Evolutionary conservation across 1,284 basidiomycete genomes (phyloP).

Genomic region (Cryptococcus amylolentus): DNA sequence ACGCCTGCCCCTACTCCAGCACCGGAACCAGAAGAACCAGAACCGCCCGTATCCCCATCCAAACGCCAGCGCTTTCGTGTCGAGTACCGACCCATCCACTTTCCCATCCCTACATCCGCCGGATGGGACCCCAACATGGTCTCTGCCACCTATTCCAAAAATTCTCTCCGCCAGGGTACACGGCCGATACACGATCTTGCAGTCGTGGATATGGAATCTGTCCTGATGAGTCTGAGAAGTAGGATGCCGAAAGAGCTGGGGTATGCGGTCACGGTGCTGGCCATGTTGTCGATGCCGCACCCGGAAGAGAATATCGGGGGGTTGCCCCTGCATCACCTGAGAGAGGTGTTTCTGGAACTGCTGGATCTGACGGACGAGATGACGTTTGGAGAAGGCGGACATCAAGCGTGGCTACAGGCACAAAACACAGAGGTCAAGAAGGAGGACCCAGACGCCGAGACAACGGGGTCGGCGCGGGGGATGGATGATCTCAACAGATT

Average conservation of each 20-base stretch:
- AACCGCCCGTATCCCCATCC: slow-evolving; percentile 19
- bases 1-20: background rate
- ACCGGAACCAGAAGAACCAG: background rate
- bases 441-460: background rate
- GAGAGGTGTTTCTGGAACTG: slow-evolving; percentile 80
- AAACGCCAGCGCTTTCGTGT: slow-evolving; percentile 69
- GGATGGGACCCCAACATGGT: slow-evolving; percentile 74
- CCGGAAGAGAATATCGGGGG: slow-evolving; percentile 55
- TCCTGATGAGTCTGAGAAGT: slow-evolving; percentile 86
- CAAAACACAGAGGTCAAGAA: background rate
- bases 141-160: slow-evolving; percentile 61
- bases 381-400: slow-evolving; percentile 61
- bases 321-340: slow-evolving; percentile 71
- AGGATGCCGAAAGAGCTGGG: slow-evolving; percentile 77
- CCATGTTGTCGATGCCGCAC: slow-evolving; percentile 60
- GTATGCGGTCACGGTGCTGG: slow-evolving; percentile 84
- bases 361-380: slow-evolving; percentile 81
- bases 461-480: background rate
- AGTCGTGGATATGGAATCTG: slow-evolving; percentile 78
- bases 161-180: slow-evolving; percentile 62
- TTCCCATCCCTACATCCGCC: slow-evolving; percentile 72
- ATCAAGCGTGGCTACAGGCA: slow-evolving; percentile 45
- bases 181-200: slow-evolving; percentile 54
- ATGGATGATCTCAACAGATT: slow-evolving; percentile 62
- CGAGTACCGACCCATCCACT: slow-evolving; percentile 79